phyloP scores from a whole-genome alignment of 495 filamentous ascomycete genomes.

The Trichoderma parareesei region DNA sequence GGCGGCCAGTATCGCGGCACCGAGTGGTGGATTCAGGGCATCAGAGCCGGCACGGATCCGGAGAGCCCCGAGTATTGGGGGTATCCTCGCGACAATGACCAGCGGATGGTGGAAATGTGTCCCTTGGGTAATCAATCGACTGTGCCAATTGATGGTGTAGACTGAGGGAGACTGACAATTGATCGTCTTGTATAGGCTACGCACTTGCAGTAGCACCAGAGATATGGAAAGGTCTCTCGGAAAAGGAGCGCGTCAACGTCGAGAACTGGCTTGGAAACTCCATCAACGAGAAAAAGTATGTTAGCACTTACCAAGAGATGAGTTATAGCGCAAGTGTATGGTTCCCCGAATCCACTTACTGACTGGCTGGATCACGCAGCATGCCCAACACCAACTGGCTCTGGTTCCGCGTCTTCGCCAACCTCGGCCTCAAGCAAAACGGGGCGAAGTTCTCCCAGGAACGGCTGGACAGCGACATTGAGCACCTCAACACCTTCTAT shows the following conservation, averaged over 20 bases:
- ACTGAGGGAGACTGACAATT: not conserved
- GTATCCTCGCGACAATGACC: slow-evolving; percentile 60
- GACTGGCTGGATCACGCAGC: slow-evolving; percentile 19
- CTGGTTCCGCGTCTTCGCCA: slow-evolving; percentile 79
- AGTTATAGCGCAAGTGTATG: not conserved
- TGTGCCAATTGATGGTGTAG: slow-evolving; percentile 14
- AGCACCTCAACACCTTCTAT: slow-evolving; percentile 72
- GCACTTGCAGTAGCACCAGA: slow-evolving; percentile 54
- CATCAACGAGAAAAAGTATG: slow-evolving; percentile 63
- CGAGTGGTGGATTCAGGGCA: slow-evolving; percentile 56
- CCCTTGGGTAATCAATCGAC: slow-evolving; percentile 44
- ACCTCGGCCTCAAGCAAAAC: slow-evolving; percentile 65
- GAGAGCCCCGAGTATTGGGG: slow-evolving; percentile 64
- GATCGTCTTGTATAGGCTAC: slow-evolving; percentile 28
- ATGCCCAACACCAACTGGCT: slow-evolving; percentile 59
- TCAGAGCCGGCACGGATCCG: slow-evolving; percentile 60
- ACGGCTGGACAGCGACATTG: slow-evolving; percentile 62
- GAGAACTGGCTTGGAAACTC: slow-evolving; percentile 58
- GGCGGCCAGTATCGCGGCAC: slow-evolving; percentile 54
- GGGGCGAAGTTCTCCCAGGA: slow-evolving; percentile 57
- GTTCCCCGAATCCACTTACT: not conserved
- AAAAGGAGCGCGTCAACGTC: slow-evolving; percentile 51
- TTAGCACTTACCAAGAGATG: not conserved
- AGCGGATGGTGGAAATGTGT: slow-evolving; percentile 82
- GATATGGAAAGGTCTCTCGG: slow-evolving; percentile 60